phyloP scores from a whole-genome alignment of 495 filamentous ascomycete species.

The Friedmanniomyces endolithicus region DNA sequence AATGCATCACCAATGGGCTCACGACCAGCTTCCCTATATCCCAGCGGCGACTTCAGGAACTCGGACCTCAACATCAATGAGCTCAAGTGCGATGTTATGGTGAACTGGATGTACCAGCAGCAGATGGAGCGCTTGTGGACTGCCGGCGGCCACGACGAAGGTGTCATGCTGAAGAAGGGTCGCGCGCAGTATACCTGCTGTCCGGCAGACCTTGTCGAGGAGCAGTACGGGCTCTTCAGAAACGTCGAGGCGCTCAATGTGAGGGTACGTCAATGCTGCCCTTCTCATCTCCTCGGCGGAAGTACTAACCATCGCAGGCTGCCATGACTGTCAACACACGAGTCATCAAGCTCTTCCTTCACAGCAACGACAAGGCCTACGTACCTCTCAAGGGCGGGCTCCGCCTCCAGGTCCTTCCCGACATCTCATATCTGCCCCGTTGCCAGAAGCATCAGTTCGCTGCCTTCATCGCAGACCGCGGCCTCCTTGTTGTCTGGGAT shows the following conservation, averaged over 20 bases:
- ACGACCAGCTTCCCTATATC: slow-evolving; percentile 33
- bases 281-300: no score
- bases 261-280: slow-evolving; percentile 27
- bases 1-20: slow-evolving; percentile 11
- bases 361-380: slow-evolving; percentile 34
- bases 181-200: slow-evolving; percentile 42
- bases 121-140: slow-evolving; percentile 48
- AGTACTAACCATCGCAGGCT: slow-evolving; percentile 29
- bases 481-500: slow-evolving; percentile 53
- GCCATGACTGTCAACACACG: slow-evolving; percentile 48
- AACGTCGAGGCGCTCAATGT: slow-evolving; percentile 46
- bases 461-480: slow-evolving; percentile 49
- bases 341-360: slow-evolving; percentile 44
- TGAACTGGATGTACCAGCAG: slow-evolving; percentile 49
- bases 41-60: slow-evolving; percentile 37
- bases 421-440: slow-evolving; percentile 40
- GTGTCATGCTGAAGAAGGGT: slow-evolving; percentile 47
- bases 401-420: slow-evolving; percentile 46
- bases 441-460: slow-evolving; percentile 56
- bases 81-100: slow-evolving; percentile 47
- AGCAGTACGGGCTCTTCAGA: slow-evolving; percentile 38
- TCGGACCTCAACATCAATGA: slow-evolving; percentile 33
- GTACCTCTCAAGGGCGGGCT: slow-evolving; percentile 47
- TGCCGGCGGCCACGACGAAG: slow-evolving; percentile 43
- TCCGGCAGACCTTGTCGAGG: slow-evolving; percentile 40